Conservation (phyloP, 306 rosid species). For the Cicer arietinum region DNA sequence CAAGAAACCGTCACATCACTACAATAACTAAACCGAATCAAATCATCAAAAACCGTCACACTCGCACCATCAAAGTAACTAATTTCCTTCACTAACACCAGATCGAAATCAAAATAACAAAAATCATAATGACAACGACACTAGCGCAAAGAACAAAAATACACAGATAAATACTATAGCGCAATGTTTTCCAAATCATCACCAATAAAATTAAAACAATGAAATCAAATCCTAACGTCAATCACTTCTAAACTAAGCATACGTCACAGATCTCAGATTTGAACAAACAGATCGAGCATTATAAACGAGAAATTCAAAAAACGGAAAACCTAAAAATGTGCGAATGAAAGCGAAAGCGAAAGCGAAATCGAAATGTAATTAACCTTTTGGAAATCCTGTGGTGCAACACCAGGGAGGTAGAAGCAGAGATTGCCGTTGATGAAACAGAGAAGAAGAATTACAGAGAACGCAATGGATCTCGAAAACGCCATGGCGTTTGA, state of each 20-base stretch:
- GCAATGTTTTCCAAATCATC: neutral
- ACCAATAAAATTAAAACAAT: neutral
- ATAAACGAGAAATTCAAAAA: neutral
- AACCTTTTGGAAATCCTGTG: conserved; percentile 88
- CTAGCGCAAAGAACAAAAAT: neutral
- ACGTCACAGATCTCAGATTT: conserved; percentile 53
- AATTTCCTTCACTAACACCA: conserved; percentile 15
- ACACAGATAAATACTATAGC: neutral
- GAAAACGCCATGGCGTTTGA: conserved; percentile 82
- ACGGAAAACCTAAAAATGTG: neutral
- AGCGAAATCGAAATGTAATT: conserved; percentile 15
- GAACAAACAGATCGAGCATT: conserved; percentile 54
- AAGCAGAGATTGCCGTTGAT: conserved; percentile 68
- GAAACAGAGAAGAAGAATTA: conserved; percentile 55
- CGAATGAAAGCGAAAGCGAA: neutral
- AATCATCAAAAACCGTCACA: conserved; percentile 32
- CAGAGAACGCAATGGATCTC: conserved; percentile 60
- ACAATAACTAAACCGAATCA: conserved; percentile 9
- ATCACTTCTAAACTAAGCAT: neutral
- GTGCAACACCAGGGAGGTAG: conserved; percentile 99
- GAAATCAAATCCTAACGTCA: neutral
- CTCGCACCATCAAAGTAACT: conserved; percentile 1
- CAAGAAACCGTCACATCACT: neutral
- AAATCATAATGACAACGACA: neutral
- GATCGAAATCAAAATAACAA: conserved; percentile 32